Evolutionary conservation across 768 basidiomycete species (phyloP).

Genomic region (Coprinopsis marcescibilis): DNA sequence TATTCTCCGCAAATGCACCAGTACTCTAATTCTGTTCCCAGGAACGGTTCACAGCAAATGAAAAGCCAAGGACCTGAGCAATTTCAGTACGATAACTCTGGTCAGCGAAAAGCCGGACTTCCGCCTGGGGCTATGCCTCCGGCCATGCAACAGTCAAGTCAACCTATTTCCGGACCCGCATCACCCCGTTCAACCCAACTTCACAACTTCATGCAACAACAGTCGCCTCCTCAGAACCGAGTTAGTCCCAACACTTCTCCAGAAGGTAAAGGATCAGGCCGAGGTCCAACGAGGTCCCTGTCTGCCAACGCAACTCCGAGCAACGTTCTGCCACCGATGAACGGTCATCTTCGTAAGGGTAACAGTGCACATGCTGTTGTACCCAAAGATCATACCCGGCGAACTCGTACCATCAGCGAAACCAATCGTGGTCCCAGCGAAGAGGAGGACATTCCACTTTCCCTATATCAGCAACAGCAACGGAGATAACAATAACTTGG

Average conservation of each 20-base stretch:
- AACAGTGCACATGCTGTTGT: constrained; percentile 57
- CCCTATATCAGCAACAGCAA: constrained; percentile 74
- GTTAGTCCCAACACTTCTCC: constrained; percentile 17
- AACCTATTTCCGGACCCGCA: constrained; percentile 13
- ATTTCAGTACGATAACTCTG: constrained; percentile 30
- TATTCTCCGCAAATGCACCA: constrained; percentile 10
- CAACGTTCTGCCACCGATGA: constrained; percentile 26
- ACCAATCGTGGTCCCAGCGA: constrained; percentile 34
- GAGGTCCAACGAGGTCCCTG: constrained; percentile 58
- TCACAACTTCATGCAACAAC: constrained; percentile 19
- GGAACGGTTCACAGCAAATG: constrained; percentile 23
- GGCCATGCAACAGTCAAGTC: constrained; percentile 30
- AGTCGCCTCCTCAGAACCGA: constrained; percentile 28
- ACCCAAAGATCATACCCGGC: constrained; percentile 36
- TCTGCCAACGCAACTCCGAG: constrained; percentile 54
- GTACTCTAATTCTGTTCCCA: constrained; percentile 15
- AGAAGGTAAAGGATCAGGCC: constrained; percentile 25
- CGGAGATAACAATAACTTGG: constrained; percentile 35
- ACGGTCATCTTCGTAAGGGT: constrained; percentile 60
- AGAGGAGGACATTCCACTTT: constrained; percentile 78
- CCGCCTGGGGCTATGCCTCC: constrained; percentile 64
- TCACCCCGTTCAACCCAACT: constrained; percentile 1
- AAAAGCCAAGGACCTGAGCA: constrained; percentile 25
- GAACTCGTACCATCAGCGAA: too few relatives aligned
- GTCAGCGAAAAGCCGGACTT: constrained; percentile 33